Conservation (phyloP, 2,329 filamentous ascomycete genomes). For the Myriosclerotinia scirpicola region DNA sequence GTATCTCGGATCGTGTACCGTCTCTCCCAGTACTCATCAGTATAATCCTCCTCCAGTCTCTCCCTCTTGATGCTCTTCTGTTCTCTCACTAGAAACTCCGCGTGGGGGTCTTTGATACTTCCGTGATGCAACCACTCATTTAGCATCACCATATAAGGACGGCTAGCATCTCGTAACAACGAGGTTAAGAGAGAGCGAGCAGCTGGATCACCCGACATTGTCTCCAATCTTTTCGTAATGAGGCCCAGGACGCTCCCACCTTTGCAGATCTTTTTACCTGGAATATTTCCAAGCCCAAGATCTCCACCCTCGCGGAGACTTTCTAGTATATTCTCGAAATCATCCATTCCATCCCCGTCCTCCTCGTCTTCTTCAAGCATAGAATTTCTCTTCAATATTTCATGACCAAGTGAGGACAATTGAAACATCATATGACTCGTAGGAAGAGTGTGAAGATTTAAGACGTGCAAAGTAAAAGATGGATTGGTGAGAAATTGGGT, state of each 20-base stretch:
- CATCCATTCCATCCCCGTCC: conserved; percentile 63
- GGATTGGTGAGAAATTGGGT: conserved; percentile 87
- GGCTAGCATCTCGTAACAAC: conserved; percentile 81
- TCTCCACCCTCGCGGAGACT: conserved; percentile 85
- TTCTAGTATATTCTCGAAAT: conserved; percentile 91
- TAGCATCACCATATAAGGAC: conserved; percentile 96
- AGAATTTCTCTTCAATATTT: conserved; percentile 84
- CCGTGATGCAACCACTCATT: conserved; percentile 99
- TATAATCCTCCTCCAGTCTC: conserved; percentile 91
- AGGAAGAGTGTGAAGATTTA: conserved; percentile 87
- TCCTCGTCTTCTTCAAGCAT: conserved; percentile 77
- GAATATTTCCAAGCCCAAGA: conserved; percentile 72
- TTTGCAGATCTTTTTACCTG: conserved; percentile 90
- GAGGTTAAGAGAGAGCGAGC: conserved; percentile 79
- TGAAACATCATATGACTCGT: conserved; percentile 91
- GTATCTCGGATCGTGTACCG: conserved; percentile 91
- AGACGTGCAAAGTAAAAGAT: conserved; percentile 86
- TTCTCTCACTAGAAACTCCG: conserved; percentile 92
- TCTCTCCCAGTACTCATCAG: conserved; percentile 98
- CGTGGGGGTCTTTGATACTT: conserved; percentile 89
- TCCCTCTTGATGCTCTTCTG: conserved; percentile 93
- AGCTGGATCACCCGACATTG: conserved; percentile 90
- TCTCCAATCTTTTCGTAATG: conserved; percentile 78
- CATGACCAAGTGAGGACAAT: conserved; percentile 81
- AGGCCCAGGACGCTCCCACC: conserved; percentile 92